Conservation (phyloP, 73 alveolate species). For the Blepharisma stoltei region DNA sequence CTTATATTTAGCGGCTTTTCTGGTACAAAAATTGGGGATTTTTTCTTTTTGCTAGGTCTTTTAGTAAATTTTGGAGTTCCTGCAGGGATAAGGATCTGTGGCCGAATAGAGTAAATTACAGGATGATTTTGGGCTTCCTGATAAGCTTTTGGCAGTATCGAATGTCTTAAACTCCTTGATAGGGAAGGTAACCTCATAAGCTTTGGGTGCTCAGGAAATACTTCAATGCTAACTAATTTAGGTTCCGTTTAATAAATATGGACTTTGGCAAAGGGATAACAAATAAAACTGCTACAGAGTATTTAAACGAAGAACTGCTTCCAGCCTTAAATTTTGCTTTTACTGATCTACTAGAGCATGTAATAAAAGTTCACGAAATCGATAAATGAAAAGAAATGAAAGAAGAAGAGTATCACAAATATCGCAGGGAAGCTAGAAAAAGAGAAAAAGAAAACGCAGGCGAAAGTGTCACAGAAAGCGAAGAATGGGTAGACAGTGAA, state of each 20-base stretch:
- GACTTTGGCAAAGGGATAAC: constrained; percentile 6
- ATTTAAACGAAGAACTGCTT: background rate
- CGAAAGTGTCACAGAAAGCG: constrained; percentile 26
- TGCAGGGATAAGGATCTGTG: background rate
- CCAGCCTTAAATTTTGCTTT: background rate
- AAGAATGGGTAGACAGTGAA: constrained; percentile 28
- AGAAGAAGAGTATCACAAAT: constrained; percentile 10
- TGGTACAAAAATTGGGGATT: background rate
- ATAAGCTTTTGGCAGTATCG: constrained; percentile 18
- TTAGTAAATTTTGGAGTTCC: background rate
- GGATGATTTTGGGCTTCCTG: background rate
- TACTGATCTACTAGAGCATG: background rate
- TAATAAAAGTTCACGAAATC: background rate
- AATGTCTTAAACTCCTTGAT: background rate
- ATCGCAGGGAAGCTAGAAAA: constrained; percentile 6
- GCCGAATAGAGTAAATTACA: background rate
- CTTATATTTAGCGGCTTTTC: background rate
- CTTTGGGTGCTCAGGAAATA: constrained; percentile 14
- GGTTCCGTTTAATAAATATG: constrained; percentile 25
- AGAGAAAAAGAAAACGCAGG: constrained; percentile 16
- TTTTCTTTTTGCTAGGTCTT: background rate
- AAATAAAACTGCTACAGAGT: constrained; percentile 16
- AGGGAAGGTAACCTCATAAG: constrained; percentile 16
- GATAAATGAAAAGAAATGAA: constrained; percentile 16
- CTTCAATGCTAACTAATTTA: constrained; percentile 1